These are phyloP conservation scores for Phoma sp. DNA, from an alignment of 2,329 filamentous ascomycete species.

Conservation along the genomic window DNA sequence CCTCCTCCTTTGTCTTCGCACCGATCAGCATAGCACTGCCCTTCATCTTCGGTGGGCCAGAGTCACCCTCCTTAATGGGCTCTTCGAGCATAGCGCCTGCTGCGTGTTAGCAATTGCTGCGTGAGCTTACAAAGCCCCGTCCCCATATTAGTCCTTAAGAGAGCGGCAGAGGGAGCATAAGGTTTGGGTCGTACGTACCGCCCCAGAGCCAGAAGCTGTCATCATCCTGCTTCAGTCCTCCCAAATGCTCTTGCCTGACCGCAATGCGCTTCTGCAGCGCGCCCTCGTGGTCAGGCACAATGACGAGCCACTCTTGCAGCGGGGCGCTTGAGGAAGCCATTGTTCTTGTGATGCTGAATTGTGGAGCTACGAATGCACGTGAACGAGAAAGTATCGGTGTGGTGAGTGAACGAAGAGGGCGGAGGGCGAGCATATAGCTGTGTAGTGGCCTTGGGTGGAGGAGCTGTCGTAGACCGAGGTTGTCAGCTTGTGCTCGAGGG, in stretches of 20 bases:
- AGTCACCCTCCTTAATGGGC: slow-evolving; percentile 63
- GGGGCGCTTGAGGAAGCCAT: slow-evolving; percentile 26
- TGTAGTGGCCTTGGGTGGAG: not conserved
- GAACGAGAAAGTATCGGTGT: not conserved
- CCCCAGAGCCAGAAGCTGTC: slow-evolving; percentile 46
- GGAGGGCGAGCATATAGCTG: not conserved
- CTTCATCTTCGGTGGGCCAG: slow-evolving; percentile 68
- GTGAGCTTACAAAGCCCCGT: not conserved
- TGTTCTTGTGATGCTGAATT: not conserved
- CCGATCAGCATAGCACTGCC: slow-evolving; percentile 74
- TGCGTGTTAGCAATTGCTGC: not conserved
- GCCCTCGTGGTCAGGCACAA: slow-evolving; percentile 54
- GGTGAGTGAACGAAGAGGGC: slow-evolving; percentile 2
- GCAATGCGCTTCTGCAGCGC: slow-evolving; percentile 53
- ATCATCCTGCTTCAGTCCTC: slow-evolving; percentile 34
- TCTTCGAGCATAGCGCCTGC: slow-evolving; percentile 47
- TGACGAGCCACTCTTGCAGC: slow-evolving; percentile 58
- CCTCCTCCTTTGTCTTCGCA: slow-evolving; percentile 73
- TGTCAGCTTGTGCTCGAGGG: not conserved
- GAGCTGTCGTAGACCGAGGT: slow-evolving; percentile 4
- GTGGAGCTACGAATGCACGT: not conserved
- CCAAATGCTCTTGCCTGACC: slow-evolving; percentile 48
- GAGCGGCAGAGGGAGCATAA: not conserved
- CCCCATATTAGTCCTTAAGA: not conserved
- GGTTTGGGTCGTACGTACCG: slow-evolving; percentile 22